Evolutionary conservation across 495 filamentous ascomycete species (phyloP), one percentile per base, ranked within the genome.

Genomic region (Aspergillus ellipticus): DNA sequence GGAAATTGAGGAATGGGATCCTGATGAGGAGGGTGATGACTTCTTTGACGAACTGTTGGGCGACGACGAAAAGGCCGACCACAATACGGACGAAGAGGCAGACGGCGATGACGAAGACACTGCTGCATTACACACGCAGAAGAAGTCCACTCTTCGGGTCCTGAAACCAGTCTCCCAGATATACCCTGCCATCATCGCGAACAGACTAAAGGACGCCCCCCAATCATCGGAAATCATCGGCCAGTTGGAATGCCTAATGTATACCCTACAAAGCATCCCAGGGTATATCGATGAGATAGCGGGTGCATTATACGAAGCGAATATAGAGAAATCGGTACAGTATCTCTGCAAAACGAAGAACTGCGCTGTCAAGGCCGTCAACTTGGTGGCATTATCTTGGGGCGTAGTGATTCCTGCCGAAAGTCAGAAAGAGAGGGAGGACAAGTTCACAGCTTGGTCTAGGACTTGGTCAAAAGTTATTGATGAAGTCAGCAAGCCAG

Each of bases 1-100:
- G 59, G 92, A 96, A 70, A 70, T 96, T 57, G 89, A 89, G 56
- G 88, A 90, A 61, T 96, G 91, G 87, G 84, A 86, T 48, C 85
- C 86, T n/a, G 84, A 85, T 58, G 77, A 78, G 17, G 78, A 77
- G 29, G 81, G 79, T 11, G 82, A 83, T 66, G 74, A 79, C 0
- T 81, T 77, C 26, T 75, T 72, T 5, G 78, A 78, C 54, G 79
- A 77, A 19, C 31, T 73, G 16, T 54, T 71, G 33, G 69, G 67
- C 31, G 68, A 65, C 15, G 63, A 74, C 22, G 65, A 56, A n/a
- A 76, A 74, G 2, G 70, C 68, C 0, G 77, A 79, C 3, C 74
- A 78, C 2, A 75, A 79, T 4, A 61, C 63, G 1, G 59, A 64
- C 8, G 61, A 64, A 1, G 61, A 64, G 1, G 58, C 65, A 8